phyloP scores from a whole-genome alignment of 805 yeast species.

The Lipomyces anomalus region DNA sequence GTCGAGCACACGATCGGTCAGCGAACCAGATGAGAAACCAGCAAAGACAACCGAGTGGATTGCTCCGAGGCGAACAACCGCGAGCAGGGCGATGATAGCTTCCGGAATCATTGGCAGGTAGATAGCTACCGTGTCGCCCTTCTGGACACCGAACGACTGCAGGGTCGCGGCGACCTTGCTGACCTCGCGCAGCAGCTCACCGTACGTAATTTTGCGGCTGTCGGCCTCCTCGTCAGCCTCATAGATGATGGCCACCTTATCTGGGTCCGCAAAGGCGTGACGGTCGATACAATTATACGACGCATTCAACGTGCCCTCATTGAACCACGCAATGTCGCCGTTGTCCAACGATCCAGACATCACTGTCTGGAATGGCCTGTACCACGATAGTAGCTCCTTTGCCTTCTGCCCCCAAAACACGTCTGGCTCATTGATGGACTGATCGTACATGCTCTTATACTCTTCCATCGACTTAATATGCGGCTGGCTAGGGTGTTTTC shows the following conservation, averaged over 20 bases:
- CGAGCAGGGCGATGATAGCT: constrained; percentile 89
- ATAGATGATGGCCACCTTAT: constrained; percentile 64
- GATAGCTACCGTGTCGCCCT: constrained; percentile 95
- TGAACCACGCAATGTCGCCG: constrained; percentile 89
- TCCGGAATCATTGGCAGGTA: constrained; percentile 98
- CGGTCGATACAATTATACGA: constrained; percentile 91
- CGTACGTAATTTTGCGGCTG: constrained; percentile 70
- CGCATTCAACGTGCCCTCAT: constrained; percentile 90
- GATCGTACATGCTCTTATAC: constrained; percentile 61
- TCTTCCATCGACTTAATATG: constrained; percentile 58
- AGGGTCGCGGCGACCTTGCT: constrained; percentile 81
- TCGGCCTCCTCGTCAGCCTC: constrained; percentile 89
- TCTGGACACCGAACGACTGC: constrained; percentile 75
- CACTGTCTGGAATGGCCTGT: constrained; percentile 63
- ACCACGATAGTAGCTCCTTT: constrained; percentile 69
- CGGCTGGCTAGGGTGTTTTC: constrained; percentile 48
- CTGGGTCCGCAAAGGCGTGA: constrained; percentile 83
- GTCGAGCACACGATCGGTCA: constrained; percentile 83
- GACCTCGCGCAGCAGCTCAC: constrained; percentile 78
- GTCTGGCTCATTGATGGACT: constrained; percentile 75
- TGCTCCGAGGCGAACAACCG: constrained; percentile 91
- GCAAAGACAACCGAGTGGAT: constrained; percentile 95
- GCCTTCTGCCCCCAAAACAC: constrained; percentile 77
- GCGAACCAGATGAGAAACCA: constrained; percentile 90
- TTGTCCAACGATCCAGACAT: constrained; percentile 56